A percentile compares a stretch with the other conserved stretches of the same genome.
Conservation (phyloP, 208 protist species). For the Porcisia hertigi region DNA sequence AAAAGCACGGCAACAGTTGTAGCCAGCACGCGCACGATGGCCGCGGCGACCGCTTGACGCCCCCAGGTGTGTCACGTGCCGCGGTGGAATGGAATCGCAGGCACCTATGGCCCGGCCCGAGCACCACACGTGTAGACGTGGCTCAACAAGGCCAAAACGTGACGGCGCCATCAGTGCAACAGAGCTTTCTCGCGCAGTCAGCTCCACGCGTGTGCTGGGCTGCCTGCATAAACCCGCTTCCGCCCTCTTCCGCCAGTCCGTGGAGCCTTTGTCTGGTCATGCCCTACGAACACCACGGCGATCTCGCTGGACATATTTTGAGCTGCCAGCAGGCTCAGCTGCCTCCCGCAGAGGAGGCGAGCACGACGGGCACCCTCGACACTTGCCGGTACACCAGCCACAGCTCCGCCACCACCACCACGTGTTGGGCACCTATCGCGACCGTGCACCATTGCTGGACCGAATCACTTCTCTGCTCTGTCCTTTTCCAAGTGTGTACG, state of each 20-base stretch:
- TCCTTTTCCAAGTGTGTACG: constrained; percentile 29
- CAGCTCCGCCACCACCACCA: background rate
- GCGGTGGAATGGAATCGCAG: constrained; percentile 21
- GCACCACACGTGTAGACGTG: background rate
- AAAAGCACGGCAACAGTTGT: background rate
- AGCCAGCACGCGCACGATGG: background rate
- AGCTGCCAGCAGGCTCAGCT: constrained; percentile 6
- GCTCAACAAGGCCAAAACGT: background rate
- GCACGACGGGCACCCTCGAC: background rate
- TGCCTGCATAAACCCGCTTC: constrained; percentile 25
- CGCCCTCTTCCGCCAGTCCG: constrained; percentile 15
- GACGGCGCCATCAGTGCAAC: background rate
- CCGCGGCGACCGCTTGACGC: background rate
- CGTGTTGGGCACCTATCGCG: background rate
- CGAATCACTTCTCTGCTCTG: constrained; percentile 31
- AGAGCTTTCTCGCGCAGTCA: background rate
- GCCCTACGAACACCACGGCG: constrained; percentile 31
- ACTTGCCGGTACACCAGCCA: background rate
- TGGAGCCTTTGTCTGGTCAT: constrained; percentile 44
- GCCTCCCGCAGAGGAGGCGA: background rate
- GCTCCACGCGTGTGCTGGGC: constrained; percentile 31
- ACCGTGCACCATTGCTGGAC: constrained; percentile 19
- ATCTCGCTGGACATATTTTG: constrained; percentile 21
- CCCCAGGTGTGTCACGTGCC: constrained; percentile 1
- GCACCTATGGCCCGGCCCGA: background rate